Base-by-base conservation (phyloP, 1,139 yeast species). In the Zygosaccharomyces pseudobailii region DNA sequence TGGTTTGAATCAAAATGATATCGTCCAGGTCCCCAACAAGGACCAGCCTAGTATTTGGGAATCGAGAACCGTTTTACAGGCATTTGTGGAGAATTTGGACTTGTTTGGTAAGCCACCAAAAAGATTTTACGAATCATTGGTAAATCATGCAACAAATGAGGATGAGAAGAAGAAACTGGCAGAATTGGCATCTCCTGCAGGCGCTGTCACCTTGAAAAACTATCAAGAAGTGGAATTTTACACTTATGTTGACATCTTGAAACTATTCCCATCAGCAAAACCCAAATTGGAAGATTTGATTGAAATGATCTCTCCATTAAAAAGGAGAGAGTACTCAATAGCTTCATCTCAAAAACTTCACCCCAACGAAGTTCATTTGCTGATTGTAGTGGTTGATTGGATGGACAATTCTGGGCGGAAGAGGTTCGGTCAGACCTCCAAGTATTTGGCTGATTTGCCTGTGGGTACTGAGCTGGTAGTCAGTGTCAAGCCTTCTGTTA, bases 301-400 rank as follows among this genome's bases (percentile, higher is more conserved):
- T 32, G 77, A 78, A 58, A 71, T 90, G 48, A 78, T 92, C 57
- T 79, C 95, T 22, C 94, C 96, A 25, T 76, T 90, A 67, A 92
- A 92, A 75, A 84, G 98, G 74, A 86, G 98, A 74, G 98, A 92
- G 70, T 92, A 92, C 67, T 90, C 97, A n/a, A 92, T 92, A 69
- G 97, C 98, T 4, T 89, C 97, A 2, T 90, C 97, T 30, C 98
- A 92, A 71, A 87, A 78, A 66, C 75, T 87, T 59, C 97, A 90
- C 71, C 87, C 92, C 49, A 87, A 87, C 65, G 92, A 92, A 30
- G 89, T 92, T 42, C 97, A 90, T 65, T 73, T 92, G 64, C 78
- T 92, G 64, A 82, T 92, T 67, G 98, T 92, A 53, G 97, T 90
- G 47, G 97, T 90, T 49, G 97, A 90, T 69, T 92, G 98, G 98